These are phyloP conservation scores for Stachybotrys chlorohalonatus DNA, from an alignment of 2,329 filamentous ascomycete genomes.

Conservation along the genomic window DNA sequence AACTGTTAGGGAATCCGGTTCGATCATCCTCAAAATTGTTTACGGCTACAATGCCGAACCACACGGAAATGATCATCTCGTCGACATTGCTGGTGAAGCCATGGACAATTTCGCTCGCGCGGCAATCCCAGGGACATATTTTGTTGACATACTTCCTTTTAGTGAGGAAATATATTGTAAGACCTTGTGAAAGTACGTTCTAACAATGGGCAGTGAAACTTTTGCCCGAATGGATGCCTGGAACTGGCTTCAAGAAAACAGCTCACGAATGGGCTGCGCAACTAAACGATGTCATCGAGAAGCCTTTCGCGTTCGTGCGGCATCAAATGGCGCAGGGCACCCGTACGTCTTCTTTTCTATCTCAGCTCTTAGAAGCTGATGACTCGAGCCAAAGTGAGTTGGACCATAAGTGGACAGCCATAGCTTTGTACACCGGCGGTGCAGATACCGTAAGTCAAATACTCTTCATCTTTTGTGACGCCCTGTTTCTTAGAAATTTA, in stretches of 20 bases:
- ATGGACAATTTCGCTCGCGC: slow-evolving; percentile 8
- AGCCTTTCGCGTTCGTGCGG: background rate
- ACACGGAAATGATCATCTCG: slow-evolving; percentile 6
- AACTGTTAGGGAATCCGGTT: slow-evolving; percentile 7
- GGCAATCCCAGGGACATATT: slow-evolving; percentile 6
- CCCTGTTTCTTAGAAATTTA: background rate
- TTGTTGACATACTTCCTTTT: slow-evolving; percentile 10
- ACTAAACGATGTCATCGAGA: background rate
- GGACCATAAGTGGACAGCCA: slow-evolving; percentile 9
- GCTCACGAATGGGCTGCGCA: background rate
- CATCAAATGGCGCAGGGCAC: background rate
- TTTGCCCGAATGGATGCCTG: background rate
- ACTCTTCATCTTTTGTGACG: background rate
- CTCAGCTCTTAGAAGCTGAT: background rate
- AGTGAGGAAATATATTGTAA: slow-evolving; percentile 2
- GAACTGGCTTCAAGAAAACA: slow-evolving; percentile 1
- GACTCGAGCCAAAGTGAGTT: slow-evolving; percentile 4
- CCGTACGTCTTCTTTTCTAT: background rate
- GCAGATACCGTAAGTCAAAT: slow-evolving; percentile 9
- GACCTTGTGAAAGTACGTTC: background rate
- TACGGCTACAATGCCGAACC: slow-evolving; percentile 11
- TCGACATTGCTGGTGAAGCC: slow-evolving; percentile 8
- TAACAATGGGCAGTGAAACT: background rate
- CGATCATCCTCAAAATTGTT: slow-evolving; percentile 9
- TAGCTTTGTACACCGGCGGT: slow-evolving; percentile 9